Base-by-base conservation (phyloP, 768 basidiomycete species). In the Mrakia gelida region DNA sequence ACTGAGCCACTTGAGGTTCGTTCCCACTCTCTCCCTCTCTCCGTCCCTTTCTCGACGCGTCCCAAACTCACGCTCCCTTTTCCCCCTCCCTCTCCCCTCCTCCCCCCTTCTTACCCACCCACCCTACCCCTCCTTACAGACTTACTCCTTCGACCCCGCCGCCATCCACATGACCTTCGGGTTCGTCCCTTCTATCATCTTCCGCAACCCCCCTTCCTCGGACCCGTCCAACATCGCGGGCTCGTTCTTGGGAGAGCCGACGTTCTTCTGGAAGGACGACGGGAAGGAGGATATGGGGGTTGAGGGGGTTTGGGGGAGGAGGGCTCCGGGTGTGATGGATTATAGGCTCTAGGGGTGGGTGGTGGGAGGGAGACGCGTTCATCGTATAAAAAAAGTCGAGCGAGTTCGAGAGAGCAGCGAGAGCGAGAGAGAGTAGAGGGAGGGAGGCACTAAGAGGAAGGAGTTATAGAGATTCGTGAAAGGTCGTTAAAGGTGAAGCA, bases 261-360 rank as follows among this genome's bases (percentile, higher is more conserved):
- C 2, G 4, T 56, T 21, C 21, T n/a, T 23, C 9, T 56, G 54
- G 54, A 56, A 59, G 59, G 59, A 59, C 10, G 59, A 59, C 13
- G 59, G 59, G 59, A 59, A 59, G 59, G 59, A 59, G 59, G 59
- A 59, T 28, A 59, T 59, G n/a, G 59, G 59, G 26, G 28, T 59
- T 28, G 59, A 59, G 9, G 59, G 26, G 23, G 59, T 59, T 13
- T 59, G 59, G 59, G 59, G 59, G 59, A 59, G n/a, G 59, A 59
- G 59, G 13, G 59, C n/a, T 2, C 54, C 54, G 18, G 54, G 26
- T 8, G 54, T 56, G 15, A 16, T 2, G 21, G 10, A 59, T 26
- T 59, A 28, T 3, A 26, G 28, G 2, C 59, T 59, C 0, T 59
- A 56, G 54, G n/a, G n/a, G n/a, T n/a, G n/a, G n/a, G n/a, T n/a